Percentiles rank a stretch among this genome's conserved stretches.
Evolutionary conservation across 495 filamentous ascomycete genomes (phyloP).

Genomic region (Evansstolkia leycettana): DNA sequence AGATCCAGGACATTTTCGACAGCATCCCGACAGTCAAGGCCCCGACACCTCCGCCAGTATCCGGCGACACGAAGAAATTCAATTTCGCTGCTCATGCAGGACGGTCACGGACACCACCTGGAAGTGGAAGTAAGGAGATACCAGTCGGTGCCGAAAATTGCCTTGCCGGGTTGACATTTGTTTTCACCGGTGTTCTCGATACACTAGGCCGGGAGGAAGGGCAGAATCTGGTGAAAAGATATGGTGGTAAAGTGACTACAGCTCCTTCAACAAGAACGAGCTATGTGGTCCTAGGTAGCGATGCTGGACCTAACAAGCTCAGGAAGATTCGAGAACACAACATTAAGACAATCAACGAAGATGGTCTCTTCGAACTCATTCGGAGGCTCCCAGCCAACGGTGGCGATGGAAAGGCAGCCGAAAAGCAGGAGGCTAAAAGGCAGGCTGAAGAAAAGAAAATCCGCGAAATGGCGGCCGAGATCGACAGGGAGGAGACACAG

Average conservation of each 20-base stretch:
- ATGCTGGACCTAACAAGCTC: slow-evolving; percentile 93
- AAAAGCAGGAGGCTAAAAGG: slow-evolving; percentile 67
- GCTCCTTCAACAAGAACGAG: slow-evolving; percentile 84
- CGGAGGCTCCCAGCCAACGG: slow-evolving; percentile 72
- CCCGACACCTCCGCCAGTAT: slow-evolving; percentile 64
- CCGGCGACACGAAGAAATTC: slow-evolving; percentile 55
- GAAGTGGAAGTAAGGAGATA: slow-evolving; percentile 53
- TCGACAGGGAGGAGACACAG: slow-evolving; percentile 51
- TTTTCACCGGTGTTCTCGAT: slow-evolving; percentile 86
- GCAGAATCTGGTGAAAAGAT: slow-evolving; percentile 75
- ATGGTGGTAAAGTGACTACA: slow-evolving; percentile 82
- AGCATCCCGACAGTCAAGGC: slow-evolving; percentile 70
- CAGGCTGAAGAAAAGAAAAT: slow-evolving; percentile 71
- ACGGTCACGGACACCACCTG: slow-evolving; percentile 45
- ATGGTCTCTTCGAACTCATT: slow-evolving; percentile 84
- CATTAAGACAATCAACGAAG: slow-evolving; percentile 86
- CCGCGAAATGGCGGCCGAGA: slow-evolving; percentile 62
- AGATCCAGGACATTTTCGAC: slow-evolving; percentile 73
- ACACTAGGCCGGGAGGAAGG: slow-evolving; percentile 75
- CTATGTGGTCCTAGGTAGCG: slow-evolving; percentile 81
- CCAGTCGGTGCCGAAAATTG: slow-evolving; percentile 83
- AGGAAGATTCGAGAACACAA: slow-evolving; percentile 63
- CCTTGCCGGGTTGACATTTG: slow-evolving; percentile 82
- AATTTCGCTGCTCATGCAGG: slow-evolving; percentile 45
- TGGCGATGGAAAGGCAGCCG: slow-evolving; percentile 76